Evolutionary conservation across 208 protist genomes (phyloP).

Genomic region (Acanthamoeba culbertsoni): DNA sequence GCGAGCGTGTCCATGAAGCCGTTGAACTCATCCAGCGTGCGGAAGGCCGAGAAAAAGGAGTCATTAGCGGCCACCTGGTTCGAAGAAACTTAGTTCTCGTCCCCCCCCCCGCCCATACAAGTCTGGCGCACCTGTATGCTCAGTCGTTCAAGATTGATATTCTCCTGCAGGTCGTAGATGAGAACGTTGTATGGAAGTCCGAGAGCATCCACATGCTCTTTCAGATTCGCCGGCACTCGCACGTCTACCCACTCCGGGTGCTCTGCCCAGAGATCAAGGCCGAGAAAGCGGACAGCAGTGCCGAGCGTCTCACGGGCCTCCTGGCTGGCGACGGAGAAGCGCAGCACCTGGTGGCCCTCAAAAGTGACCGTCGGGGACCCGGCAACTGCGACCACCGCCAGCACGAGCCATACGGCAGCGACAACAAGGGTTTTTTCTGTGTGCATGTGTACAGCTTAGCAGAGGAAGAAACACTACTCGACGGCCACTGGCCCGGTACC

Average conservation of each 20-base stretch:
- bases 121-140: neutral
- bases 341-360: neutral
- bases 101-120: no score
- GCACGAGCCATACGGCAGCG: no score
- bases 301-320: neutral
- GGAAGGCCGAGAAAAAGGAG: constrained; percentile 25
- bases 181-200: neutral
- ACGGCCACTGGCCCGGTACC: no score
- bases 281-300: neutral
- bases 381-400: no score
- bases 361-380: no score
- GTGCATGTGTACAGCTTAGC: no score
- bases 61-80: neutral
- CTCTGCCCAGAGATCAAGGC: neutral
- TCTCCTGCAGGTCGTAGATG: neutral
- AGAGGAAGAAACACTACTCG: no score
- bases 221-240: neutral
- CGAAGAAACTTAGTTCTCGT: no score
- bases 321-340: neutral
- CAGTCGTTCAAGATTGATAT: neutral
- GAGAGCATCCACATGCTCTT: neutral
- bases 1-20: neutral
- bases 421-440: no score
- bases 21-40: constrained; percentile 28
- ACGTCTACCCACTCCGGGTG: neutral